Percentiles rank a stretch among this genome's conserved stretches.
These are phyloP conservation scores for Saccharomycopsis olivae DNA, from an alignment of 805 yeast genomes.

Conservation along the genomic window DNA sequence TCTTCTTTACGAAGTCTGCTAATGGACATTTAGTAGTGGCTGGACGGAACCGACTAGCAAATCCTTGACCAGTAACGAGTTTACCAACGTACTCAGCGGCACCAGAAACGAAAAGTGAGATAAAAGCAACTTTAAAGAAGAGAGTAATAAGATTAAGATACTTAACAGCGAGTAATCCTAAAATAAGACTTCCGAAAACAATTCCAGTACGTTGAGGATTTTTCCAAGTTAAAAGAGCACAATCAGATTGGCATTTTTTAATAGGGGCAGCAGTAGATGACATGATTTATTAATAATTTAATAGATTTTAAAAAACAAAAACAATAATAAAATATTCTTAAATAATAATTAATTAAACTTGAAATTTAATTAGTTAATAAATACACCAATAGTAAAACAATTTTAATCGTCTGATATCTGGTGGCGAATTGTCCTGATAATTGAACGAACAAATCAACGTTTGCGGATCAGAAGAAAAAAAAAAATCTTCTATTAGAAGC, in stretches of 20 bases:
- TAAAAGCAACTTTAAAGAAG: constrained; percentile 48
- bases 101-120: constrained; percentile 54
- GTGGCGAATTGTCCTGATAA: too few relatives aligned
- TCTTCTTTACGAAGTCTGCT: not conserved
- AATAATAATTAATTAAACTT: too few relatives aligned
- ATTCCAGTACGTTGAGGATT: constrained; percentile 70
- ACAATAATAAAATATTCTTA: too few relatives aligned
- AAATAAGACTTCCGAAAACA: constrained; percentile 54
- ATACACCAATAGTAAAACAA: too few relatives aligned
- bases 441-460: too few relatives aligned
- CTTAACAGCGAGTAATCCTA: constrained; percentile 46
- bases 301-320: too few relatives aligned
- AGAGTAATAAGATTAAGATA: constrained; percentile 52
- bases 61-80: constrained; percentile 62
- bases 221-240: constrained; percentile 54
- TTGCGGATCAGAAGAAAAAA: too few relatives aligned
- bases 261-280: constrained; percentile 2
- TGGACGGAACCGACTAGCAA: constrained; percentile 69
- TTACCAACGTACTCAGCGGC: constrained; percentile 71
- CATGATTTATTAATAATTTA: too few relatives aligned
- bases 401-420: too few relatives aligned
- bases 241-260: not conserved
- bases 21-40: not conserved
- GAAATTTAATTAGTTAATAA: too few relatives aligned
- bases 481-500: too few relatives aligned